Conservation (phyloP, 1,139 yeast genomes). For the Yamadazyma blattariae region DNA sequence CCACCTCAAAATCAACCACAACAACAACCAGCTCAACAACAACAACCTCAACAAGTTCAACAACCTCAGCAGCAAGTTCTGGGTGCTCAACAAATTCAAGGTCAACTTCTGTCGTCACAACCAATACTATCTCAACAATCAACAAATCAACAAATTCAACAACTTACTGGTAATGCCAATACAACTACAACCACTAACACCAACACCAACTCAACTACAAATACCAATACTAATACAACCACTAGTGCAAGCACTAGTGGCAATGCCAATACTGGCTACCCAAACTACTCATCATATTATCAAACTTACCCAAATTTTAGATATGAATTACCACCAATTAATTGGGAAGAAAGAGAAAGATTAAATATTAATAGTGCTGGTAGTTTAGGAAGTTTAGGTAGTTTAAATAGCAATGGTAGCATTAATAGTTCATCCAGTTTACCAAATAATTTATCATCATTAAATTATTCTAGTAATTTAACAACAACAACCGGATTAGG, state of each 20-base stretch:
- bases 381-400: too few species aligned
- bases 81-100: background rate
- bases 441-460: too few species aligned
- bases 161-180: too few species aligned
- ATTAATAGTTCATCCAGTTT: too few species aligned
- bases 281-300: too few species aligned
- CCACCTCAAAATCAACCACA: background rate
- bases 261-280: background rate
- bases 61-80: background rate
- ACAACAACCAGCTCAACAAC: background rate
- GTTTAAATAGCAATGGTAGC: too few species aligned
- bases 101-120: background rate
- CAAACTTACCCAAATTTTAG: too few species aligned
- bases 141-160: background rate
- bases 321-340: background rate
- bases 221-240: background rate
- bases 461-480: too few species aligned
- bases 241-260: background rate
- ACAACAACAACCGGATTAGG: too few species aligned
- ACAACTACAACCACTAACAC: background rate
- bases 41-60: slow-evolving; percentile 2
- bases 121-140: background rate
- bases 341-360: too few species aligned
- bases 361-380: too few species aligned
- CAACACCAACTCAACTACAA: background rate